These are phyloP conservation scores for Pholiota conissans DNA, from an alignment of 768 basidiomycete species.

Conservation along the genomic window DNA sequence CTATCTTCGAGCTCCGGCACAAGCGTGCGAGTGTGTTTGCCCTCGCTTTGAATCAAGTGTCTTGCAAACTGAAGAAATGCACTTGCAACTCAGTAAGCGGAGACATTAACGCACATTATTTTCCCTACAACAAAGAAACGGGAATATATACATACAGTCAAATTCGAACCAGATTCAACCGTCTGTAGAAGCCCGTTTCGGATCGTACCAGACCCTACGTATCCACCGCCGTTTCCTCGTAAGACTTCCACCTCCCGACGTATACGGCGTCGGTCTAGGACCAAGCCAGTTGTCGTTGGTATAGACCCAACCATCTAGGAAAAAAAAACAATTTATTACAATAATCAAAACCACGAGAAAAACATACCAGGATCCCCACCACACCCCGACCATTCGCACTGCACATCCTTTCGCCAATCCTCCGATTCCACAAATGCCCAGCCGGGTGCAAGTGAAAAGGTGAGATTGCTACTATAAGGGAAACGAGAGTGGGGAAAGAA, in stretches of 20 bases:
- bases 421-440: constrained; percentile 79
- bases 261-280: constrained; percentile 40
- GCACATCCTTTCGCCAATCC: constrained; percentile 71
- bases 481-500: neutral
- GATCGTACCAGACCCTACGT: constrained; percentile 62
- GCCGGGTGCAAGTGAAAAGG: constrained; percentile 71
- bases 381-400: constrained; percentile 53
- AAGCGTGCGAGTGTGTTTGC: too few species aligned
- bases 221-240: constrained; percentile 73
- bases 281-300: constrained; percentile 76
- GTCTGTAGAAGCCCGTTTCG: constrained; percentile 13
- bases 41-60: too few species aligned
- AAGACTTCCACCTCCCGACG: constrained; percentile 46
- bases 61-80: too few species aligned
- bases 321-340: neutral
- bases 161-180: constrained; percentile 5
- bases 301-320: constrained; percentile 77
- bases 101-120: too few species aligned
- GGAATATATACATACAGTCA: too few species aligned
- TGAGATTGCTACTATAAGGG: constrained; percentile 67
- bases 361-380: constrained; percentile 31
- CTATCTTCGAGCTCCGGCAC: too few species aligned
- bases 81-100: too few species aligned
- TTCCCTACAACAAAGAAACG: too few species aligned
- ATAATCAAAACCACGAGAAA: neutral